A percentile compares a stretch with the other conserved stretches of the same genome.
phyloP scores from a whole-genome alignment of 2,329 filamentous ascomycete species.

The Clarireedia homoeocarpa region DNA sequence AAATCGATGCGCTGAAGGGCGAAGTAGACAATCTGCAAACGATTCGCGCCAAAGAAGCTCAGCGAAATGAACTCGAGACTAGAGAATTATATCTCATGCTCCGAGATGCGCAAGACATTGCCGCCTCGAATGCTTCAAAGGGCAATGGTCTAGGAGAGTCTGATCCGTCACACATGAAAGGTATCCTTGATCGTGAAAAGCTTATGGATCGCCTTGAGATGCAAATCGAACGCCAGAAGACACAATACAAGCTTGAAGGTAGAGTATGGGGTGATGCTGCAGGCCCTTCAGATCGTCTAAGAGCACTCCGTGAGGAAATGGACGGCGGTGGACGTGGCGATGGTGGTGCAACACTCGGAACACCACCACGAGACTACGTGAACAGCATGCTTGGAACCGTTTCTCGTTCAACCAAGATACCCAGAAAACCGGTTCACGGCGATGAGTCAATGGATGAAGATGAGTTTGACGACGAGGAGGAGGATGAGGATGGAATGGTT shows the following conservation, averaged over 20 bases:
- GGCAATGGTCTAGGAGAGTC: conserved; percentile 46
- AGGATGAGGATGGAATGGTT: conserved; percentile 45
- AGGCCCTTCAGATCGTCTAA: conserved; percentile 83
- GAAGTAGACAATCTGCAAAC: conserved; percentile 84
- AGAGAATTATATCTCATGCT: conserved; percentile 97
- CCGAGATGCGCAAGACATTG: conserved; percentile 91
- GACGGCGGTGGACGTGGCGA: conserved; percentile 51
- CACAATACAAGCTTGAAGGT: conserved; percentile 93
- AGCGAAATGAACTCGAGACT: conserved; percentile 92
- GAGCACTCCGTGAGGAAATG: conserved; percentile 92
- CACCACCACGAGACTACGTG: conserved; percentile 55
- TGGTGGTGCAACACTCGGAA: conserved; percentile 17
- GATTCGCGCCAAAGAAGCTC: conserved; percentile 79
- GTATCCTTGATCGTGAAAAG: conserved; percentile 85
- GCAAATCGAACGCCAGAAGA: conserved; percentile 94
- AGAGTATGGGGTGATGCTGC: conserved; percentile 77
- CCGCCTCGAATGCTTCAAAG: conserved; percentile 70
- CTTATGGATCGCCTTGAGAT: conserved; percentile 92
- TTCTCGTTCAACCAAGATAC: conserved; percentile 49
- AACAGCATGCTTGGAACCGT: conserved; percentile 69
- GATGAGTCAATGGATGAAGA: conserved; percentile 24
- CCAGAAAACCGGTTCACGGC: conserved; percentile 44
- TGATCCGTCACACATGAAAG: conserved; percentile 73
- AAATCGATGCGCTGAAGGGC: conserved; percentile 80
- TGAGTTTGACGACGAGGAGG: conserved; percentile 33